Conservation (phyloP, 192 early-diverging fungal species). For the Diversispora epigaea region DNA sequence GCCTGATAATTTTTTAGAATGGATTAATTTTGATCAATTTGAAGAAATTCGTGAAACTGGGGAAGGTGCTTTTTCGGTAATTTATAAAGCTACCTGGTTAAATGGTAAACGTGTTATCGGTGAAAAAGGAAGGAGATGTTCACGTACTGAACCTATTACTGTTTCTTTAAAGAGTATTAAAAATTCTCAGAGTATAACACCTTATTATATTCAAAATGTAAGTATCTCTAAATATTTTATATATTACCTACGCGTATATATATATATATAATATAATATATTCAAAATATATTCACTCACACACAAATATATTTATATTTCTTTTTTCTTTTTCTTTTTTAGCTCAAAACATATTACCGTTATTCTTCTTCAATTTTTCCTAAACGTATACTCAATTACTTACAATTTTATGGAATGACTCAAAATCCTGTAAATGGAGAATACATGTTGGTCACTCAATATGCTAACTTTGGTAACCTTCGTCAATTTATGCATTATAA, state of each 20-base stretch:
- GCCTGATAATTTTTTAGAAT: conserved; percentile 17
- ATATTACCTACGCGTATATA: neutral
- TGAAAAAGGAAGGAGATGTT: neutral
- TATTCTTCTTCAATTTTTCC: neutral
- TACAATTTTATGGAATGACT: conserved; percentile 7
- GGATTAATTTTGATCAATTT: conserved; percentile 22
- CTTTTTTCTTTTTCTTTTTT: no score
- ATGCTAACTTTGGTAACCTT: neutral
- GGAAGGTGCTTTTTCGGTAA: neutral
- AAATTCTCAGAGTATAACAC: conserved; percentile 10
- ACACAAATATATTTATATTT: neutral
- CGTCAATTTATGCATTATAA: neutral
- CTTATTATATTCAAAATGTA: conserved; percentile 1
- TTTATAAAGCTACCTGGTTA: conserved; percentile 14
- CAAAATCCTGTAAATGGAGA: neutral
- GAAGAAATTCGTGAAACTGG: neutral
- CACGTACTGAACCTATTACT: neutral
- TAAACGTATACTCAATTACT: neutral
- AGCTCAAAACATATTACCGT: conserved; percentile 1
- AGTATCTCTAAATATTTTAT: neutral
- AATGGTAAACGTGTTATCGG: neutral
- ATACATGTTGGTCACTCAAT: conserved; percentile 15
- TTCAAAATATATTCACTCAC: neutral
- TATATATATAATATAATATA: neutral
- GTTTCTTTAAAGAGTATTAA: conserved; percentile 19